Conservation (phyloP, 306 rosid species). For the Dryas drummondii region DNA sequence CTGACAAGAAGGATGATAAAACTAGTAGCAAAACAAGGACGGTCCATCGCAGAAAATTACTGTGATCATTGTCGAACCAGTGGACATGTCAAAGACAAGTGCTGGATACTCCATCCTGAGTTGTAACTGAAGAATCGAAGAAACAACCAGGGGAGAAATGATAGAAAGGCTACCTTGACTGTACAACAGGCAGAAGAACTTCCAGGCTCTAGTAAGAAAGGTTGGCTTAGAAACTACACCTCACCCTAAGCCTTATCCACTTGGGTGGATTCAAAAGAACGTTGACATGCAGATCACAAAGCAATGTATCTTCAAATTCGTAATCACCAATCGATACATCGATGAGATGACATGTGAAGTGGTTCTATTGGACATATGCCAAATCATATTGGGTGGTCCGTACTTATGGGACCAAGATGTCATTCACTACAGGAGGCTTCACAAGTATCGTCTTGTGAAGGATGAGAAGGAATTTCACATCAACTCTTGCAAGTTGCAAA, state of each 20-base stretch:
- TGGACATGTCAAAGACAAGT: no score
- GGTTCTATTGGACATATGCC: not conserved
- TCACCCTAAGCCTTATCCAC: not conserved
- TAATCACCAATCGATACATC: not conserved
- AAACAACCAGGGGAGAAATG: no score
- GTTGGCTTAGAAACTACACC: not conserved
- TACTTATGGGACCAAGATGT: not conserved
- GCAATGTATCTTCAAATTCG: not conserved
- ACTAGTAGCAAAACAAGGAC: no score
- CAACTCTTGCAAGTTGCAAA: no score
- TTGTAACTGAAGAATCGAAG: no score
- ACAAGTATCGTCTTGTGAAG: not conserved
- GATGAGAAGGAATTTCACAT: not conserved
- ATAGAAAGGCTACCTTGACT: no score
- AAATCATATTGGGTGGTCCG: not conserved
- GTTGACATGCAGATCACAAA: not conserved
- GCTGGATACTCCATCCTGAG: no score
- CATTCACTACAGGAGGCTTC: not conserved
- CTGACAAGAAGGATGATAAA: no score
- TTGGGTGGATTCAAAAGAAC: not conserved
- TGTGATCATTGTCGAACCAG: no score
- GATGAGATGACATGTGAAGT: not conserved
- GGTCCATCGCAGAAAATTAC: no score
- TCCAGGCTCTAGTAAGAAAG: not conserved
- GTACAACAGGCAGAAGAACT: no score